These are phyloP conservation scores for Pythium folliculosum DNA, from an alignment of 352 stramenopile species.

Conservation along the genomic window DNA sequence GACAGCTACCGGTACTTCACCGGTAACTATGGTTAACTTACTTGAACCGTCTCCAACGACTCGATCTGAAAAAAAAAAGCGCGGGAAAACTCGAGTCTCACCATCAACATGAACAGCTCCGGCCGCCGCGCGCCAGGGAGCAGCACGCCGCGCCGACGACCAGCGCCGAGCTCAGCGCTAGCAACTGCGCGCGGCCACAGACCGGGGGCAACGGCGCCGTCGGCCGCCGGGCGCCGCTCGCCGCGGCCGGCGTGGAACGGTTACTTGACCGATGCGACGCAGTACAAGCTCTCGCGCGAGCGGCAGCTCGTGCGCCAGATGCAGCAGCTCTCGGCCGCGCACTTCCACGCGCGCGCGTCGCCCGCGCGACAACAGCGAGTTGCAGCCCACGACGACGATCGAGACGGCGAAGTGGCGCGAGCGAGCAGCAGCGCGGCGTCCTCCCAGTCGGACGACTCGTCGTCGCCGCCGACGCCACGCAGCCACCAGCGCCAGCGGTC, in stretches of 20 bases:
- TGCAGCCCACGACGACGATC: background rate
- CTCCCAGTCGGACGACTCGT: too few species aligned
- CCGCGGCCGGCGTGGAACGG: conserved; percentile 50
- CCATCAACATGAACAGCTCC: conserved; percentile 2
- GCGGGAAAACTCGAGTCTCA: background rate
- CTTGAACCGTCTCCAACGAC: background rate
- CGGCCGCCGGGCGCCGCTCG: background rate
- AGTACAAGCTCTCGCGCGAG: conserved; percentile 52
- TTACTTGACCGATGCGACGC: conserved; percentile 50
- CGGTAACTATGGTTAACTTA: conserved; percentile 4
- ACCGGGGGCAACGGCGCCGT: background rate
- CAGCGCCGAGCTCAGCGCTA: background rate
- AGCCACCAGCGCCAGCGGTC: background rate
- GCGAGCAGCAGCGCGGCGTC: too few species aligned
- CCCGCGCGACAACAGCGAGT: background rate
- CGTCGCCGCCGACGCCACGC: background rate
- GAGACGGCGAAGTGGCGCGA: background rate
- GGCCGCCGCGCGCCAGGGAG: background rate
- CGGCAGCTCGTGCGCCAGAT: conserved; percentile 29
- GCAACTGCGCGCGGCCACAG: background rate
- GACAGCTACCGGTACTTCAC: background rate
- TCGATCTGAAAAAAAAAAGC: background rate
- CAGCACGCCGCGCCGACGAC: background rate
- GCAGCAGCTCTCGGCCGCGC: conserved; percentile 26
- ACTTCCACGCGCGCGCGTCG: conserved; percentile 19